Base-by-base conservation (phyloP, 106 monocot genomes). In the Dioscorea dumetorum region DNA sequence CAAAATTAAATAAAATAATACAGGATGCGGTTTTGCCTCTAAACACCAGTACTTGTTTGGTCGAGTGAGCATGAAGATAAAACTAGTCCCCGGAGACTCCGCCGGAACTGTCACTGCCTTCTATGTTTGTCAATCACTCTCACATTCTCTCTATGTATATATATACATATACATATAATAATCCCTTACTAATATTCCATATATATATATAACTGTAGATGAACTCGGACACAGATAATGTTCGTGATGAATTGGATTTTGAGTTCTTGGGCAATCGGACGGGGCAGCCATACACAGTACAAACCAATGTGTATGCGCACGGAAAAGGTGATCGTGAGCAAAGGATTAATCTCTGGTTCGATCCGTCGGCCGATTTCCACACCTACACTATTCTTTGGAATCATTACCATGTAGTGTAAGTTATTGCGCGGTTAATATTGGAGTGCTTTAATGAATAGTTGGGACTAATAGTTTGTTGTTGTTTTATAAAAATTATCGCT, bases 381-480 rank as follows among this genome's bases (percentile, higher is more conserved):
- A 87, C 83, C 33, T 87, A 87, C 74, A 80, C 87, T 49, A 77
- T 87, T 50, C 20, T 84, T 10, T 88, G 88, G 87, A 83, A 77
- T 28, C 80, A 62, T 21, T 73, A 62, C 13, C 80, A 77, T 0
- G 50, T 77, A 24, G 22, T 80, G 74, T 77, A 65, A 78, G 78
- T 56, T 3, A 1, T 28, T 3, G 28, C n/a, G n/a, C n/a, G n/a
- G n/a, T n/a, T n/a, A n/a, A n/a, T n/a, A n/a, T n/a, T n/a, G n/a
- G n/a, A n/a, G n/a, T n/a, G n/a, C n/a, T n/a, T n/a, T n/a, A n/a
- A n/a, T n/a, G n/a, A n/a, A n/a, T n/a, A n/a, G n/a, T n/a, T n/a
- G n/a, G n/a, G n/a, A n/a, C n/a, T n/a, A n/a, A n/a, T n/a, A n/a
- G n/a, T n/a, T n/a, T n/a, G n/a, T n/a, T n/a, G n/a, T n/a, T n/a